Evolutionary conservation across 2,329 filamentous ascomycete genomes (phyloP), one percentile per base, ranked within the genome.

Genomic region (Monosporascus sp.): DNA sequence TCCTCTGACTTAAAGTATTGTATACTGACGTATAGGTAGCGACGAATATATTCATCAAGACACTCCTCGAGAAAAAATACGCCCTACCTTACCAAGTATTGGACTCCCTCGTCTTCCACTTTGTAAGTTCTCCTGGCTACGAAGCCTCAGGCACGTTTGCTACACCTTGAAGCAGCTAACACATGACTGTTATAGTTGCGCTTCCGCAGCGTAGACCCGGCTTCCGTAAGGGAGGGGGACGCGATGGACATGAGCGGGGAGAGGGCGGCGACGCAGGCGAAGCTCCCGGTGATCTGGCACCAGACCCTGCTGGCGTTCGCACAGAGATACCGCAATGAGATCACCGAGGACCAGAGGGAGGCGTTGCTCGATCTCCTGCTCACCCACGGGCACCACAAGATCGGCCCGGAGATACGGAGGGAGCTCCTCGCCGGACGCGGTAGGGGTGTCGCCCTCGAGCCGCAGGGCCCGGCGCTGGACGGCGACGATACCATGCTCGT

Each of bases 41-140:
- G 4, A 94, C 92, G 57, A 97, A 97, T 72, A 88, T 96, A 62
- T 95, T 99, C 72, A 96, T 99, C 74, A 90, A 90, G 67, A 86
- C 90, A 1, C 81, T 99, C 38, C 77, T 99, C 4, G 93, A 97
- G 73, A 99, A 99, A 81, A 95, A 95, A 68, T 97, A 99, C 64
- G 94, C 94, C 0, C 78, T 99, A 11, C 94, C 93, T 0, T 97
- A 89, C 75, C 93, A 96, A 72, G 93, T 96, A 51, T 86, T 99
- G 49, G 94, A 99, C 64, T 87, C 91, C 2, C 77, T 97, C 2
- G 94, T 99, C 9, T 97, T 97, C 76, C 93, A 99, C 72, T 99
- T 99, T 31, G 43, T 46, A 46, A 46, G 43, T 46, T 9, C 22
- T 20, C 17, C 40, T 4, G 9, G 17, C 19, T 43, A 26, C 1